phyloP scores from a whole-genome alignment of 169 alveolate genomes.

The Fabrea salina region DNA sequence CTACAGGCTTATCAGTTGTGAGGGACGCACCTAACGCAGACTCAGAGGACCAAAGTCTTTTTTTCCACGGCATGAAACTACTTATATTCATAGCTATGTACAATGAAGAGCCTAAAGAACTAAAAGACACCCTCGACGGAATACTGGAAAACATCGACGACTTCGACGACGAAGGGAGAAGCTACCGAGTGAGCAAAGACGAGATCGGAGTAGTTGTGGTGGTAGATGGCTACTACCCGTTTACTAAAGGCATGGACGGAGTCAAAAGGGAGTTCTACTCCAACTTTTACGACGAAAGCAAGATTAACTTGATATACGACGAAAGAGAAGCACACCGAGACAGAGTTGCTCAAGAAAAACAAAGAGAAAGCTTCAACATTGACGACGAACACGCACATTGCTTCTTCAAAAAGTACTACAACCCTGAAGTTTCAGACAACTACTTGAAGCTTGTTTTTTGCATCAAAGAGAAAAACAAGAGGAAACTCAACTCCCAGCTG shows the following conservation, averaged over 20 bases:
- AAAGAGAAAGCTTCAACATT: not conserved
- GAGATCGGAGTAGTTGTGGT: not conserved
- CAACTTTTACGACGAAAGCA: not conserved
- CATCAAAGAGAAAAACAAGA: not conserved
- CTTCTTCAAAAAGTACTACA: not conserved
- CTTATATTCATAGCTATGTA: not conserved
- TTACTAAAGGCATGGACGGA: not conserved
- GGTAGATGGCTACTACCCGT: not conserved
- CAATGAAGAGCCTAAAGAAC: not conserved
- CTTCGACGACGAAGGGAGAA: not conserved
- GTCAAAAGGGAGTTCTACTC: not conserved
- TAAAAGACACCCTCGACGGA: not conserved
- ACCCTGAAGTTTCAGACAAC: too few species aligned
- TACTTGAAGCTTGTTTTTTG: too few species aligned
- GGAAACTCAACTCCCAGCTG: slow-evolving; percentile 44
- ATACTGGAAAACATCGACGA: not conserved
- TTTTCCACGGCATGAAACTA: too few species aligned
- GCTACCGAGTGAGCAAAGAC: not conserved
- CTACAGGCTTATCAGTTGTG: too few species aligned
- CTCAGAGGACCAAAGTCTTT: too few species aligned
- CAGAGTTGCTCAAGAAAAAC: not conserved
- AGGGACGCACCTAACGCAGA: too few species aligned
- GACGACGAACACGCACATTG: slow-evolving; percentile 25
- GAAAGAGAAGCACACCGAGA: not conserved
- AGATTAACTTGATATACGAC: not conserved